Percentiles rank a stretch among this genome's conserved stretches.
Evolutionary conservation across 179 eudicot genomes (phyloP).

Genomic region (Beta macrorhiza): DNA sequence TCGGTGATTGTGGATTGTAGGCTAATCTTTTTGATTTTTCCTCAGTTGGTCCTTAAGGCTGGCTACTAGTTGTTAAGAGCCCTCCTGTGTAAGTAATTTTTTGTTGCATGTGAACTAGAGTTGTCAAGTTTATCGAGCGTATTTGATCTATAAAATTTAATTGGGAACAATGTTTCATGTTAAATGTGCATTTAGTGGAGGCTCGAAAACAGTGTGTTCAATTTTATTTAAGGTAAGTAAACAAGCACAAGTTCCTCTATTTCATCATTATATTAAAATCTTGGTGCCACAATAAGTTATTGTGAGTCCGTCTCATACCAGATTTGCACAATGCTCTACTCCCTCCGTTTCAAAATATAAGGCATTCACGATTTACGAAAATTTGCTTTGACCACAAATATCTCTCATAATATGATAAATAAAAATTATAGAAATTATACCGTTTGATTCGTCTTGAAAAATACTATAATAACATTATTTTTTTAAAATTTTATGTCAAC

Average conservation of each 20-base stretch:
- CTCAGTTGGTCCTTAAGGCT: not conserved
- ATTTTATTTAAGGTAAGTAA: not conserved
- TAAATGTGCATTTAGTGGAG: not conserved
- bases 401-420: too few relatives aligned
- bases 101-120: not conserved
- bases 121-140: not conserved
- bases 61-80: not conserved
- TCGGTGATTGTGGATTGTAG: not conserved
- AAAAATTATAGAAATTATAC: too few relatives aligned
- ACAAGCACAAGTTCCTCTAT: not conserved
- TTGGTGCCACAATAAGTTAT: too few relatives aligned
- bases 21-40: not conserved
- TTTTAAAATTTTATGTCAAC: too few relatives aligned
- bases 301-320: too few relatives aligned
- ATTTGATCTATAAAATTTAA: not conserved
- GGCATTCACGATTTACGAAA: too few relatives aligned
- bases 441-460: too few relatives aligned
- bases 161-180: not conserved
- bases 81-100: slow-evolving; percentile 12
- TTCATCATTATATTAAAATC: not conserved
- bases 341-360: too few relatives aligned
- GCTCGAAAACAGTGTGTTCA: not conserved
- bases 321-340: too few relatives aligned
- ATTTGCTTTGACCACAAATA: too few relatives aligned
- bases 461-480: too few relatives aligned